phyloP scores from a whole-genome alignment of 2,329 filamentous ascomycete genomes.

The Monosporascus sp. region DNA sequence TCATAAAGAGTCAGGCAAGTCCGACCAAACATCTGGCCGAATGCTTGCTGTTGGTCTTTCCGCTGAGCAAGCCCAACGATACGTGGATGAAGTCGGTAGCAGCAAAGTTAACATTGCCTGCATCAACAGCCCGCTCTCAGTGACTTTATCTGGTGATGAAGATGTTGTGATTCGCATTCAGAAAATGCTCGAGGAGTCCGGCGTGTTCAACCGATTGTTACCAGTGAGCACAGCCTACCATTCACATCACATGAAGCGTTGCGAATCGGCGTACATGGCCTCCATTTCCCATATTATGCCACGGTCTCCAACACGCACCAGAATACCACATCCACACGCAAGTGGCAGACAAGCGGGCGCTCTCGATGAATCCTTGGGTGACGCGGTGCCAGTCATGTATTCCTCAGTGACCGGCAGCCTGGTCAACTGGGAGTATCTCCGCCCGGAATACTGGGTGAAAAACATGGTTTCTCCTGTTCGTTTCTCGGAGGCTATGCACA shows the following conservation, averaged over 20 bases:
- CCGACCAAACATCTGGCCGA: conserved; percentile 1
- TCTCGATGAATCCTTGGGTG: background rate
- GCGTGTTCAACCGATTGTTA: conserved; percentile 14
- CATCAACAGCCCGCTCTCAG: conserved; percentile 17
- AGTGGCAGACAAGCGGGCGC: conserved; percentile 4
- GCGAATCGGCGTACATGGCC: conserved; percentile 19
- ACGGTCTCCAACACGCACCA: conserved; percentile 6
- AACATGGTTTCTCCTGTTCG: conserved; percentile 20
- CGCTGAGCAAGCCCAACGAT: conserved; percentile 4
- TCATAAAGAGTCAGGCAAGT: background rate
- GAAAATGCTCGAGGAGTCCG: conserved; percentile 5
- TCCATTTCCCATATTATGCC: conserved; percentile 15
- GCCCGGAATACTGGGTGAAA: conserved; percentile 17
- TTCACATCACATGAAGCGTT: conserved; percentile 28
- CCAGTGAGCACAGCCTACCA: conserved; percentile 21
- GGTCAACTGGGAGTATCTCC: conserved; percentile 11
- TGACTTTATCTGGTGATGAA: conserved; percentile 19
- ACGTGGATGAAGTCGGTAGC: conserved; percentile 5
- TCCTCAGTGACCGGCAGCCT: conserved; percentile 16
- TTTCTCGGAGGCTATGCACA: conserved; percentile 15
- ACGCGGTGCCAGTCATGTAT: conserved; percentile 13
- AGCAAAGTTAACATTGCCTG: conserved; percentile 14
- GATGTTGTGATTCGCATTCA: conserved; percentile 12
- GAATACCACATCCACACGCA: conserved; percentile 8
- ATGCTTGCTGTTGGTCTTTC: conserved; percentile 19